Evolutionary conservation across 192 early-diverging fungal species (phyloP), one percentile per base, ranked within the genome.

Genomic region (Geranomyces variabilis): DNA sequence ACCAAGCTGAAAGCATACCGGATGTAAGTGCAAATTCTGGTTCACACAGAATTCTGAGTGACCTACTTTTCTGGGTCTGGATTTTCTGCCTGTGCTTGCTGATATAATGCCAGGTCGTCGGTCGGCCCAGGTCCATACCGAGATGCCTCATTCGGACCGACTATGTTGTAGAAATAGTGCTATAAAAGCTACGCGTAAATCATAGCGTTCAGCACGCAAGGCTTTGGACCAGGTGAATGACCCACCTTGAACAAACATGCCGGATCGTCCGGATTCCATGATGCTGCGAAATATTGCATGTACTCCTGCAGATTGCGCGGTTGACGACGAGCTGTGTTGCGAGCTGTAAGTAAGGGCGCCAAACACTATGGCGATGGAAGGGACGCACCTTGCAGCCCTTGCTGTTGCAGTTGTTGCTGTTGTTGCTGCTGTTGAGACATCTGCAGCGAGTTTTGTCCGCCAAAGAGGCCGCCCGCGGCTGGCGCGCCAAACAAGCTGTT

Each of bases 151-250:
- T 79, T 85, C 0, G 95, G 91, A 74, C 94, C 90, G 3, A 93
- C 93, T 75, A 92, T 86, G 71, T 97, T 98, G 78, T 98, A 98
- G 71, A 98, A 96, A 74, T 95, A 98, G 76, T 95, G 91, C 89
- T 91, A 70, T 26, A 10, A 7, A 36, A 60, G 66, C 29, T 26
- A 61, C 19, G 24, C 4, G 4, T 53, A 4, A 45, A 48, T 45
- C 17, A 65, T 19, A 14, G 47, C 60, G 61, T 12, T 19, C 0
- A n/a, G 33, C 17, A 9, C n/a, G 1, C 24, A 22, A 29, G 36
- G 51, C 36, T 41, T 10, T 9, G 0, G 12, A 43, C 15, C 66
- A 30, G 14, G 6, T 51, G 21, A 24, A 10, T 29, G 47, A 44
- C 62, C 34, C 76, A 90, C 90, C 74, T 89, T 90, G 76, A 96